Evolutionary conservation across 2,329 filamentous ascomycete species (phyloP).

Genomic region (Mycosphaerella sp.): DNA sequence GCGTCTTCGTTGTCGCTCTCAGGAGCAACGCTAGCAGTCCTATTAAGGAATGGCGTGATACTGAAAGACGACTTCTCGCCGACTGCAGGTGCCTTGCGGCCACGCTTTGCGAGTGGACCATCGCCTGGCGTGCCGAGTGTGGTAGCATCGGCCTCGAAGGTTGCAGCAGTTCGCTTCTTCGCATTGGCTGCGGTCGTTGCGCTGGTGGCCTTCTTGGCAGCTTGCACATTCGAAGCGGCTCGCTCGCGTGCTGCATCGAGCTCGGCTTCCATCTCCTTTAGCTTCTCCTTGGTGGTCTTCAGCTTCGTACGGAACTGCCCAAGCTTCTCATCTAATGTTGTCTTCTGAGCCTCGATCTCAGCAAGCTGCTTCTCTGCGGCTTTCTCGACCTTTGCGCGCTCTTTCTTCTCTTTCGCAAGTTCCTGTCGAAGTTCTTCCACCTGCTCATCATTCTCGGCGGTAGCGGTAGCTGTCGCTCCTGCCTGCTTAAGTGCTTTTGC

Average conservation of each 20-base stretch:
- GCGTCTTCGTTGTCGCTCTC: conserved; percentile 35
- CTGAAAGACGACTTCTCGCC: conserved; percentile 91
- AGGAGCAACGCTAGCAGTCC: conserved; percentile 54
- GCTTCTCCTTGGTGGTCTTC: conserved; percentile 61
- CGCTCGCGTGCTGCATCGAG: conserved; percentile 39
- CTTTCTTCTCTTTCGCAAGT: conserved; percentile 46
- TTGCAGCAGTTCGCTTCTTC: conserved; percentile 39
- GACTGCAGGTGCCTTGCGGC: conserved; percentile 48
- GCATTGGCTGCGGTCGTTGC: conserved; percentile 27
- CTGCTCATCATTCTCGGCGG: conserved; percentile 36
- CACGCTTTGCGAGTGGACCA: conserved; percentile 42
- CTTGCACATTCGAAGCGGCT: conserved; percentile 31
- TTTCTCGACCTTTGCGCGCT: conserved; percentile 48
- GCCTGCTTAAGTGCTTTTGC: conserved; percentile 37
- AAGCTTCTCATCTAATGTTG: conserved; percentile 63
- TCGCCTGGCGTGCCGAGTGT: conserved; percentile 46
- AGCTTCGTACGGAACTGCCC: conserved; percentile 64
- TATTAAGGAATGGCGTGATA: conserved; percentile 87
- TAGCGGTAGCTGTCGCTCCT: conserved; percentile 38
- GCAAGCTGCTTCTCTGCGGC: conserved; percentile 50
- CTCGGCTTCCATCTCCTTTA: conserved; percentile 57
- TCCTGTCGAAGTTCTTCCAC: conserved; percentile 46
- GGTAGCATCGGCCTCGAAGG: conserved; percentile 43
- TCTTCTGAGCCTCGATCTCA: conserved; percentile 57
- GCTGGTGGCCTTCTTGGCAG: conserved; percentile 34